These are phyloP conservation scores for Dothistroma septosporum DNA, from an alignment of 2,329 filamentous ascomycete genomes.

Conservation along the genomic window DNA sequence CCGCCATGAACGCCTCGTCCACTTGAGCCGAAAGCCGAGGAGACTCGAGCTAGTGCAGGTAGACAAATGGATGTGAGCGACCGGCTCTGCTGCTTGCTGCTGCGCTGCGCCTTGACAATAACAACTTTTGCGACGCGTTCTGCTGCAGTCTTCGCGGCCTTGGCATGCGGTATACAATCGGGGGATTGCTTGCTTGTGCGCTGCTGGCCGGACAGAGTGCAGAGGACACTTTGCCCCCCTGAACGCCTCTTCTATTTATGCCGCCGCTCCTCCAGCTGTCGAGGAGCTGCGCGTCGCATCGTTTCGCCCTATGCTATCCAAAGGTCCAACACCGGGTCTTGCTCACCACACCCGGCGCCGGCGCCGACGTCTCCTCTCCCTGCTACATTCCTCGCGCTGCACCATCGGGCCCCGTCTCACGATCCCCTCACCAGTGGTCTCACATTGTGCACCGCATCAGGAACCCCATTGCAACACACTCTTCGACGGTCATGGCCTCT, in stretches of 20 bases:
- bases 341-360: slow-evolving; percentile 11
- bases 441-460: slow-evolving; percentile 30
- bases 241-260: slow-evolving; percentile 2
- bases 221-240: not conserved
- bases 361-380: not conserved
- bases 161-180: not conserved
- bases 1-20: too few species aligned
- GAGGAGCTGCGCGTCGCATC: not conserved
- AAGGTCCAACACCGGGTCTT: slow-evolving; percentile 17
- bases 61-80: too few species aligned
- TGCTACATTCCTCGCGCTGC: not conserved
- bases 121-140: not conserved
- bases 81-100: not conserved
- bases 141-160: not conserved
- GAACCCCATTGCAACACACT: slow-evolving; percentile 6
- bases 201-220: not conserved
- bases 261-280: not conserved
- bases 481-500: slow-evolving; percentile 19
- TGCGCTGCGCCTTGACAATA: not conserved
- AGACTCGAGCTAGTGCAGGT: not conserved
- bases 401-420: slow-evolving; percentile 6
- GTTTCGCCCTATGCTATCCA: not conserved
- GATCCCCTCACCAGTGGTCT: slow-evolving; percentile 34
- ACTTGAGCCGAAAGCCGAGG: not conserved
- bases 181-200: not conserved